Percentiles rank a stretch among this genome's conserved stretches.
Conservation (phyloP, 73 alveolate genomes). For the Tetrahymena borealis region DNA sequence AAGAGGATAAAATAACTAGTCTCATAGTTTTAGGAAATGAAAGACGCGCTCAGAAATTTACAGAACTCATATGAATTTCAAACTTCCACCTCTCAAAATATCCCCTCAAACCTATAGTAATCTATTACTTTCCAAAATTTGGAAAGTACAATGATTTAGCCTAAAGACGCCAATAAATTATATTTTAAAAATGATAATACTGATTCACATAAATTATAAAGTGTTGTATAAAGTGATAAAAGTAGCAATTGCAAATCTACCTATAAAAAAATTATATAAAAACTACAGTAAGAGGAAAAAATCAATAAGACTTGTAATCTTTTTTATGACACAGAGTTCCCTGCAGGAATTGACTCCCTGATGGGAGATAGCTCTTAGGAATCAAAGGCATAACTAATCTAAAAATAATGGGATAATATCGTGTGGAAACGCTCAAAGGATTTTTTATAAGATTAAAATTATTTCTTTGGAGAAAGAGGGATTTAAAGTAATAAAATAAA, state of each 20-base stretch:
- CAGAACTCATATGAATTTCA: too few relatives aligned
- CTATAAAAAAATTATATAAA: neutral
- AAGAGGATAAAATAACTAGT: too few relatives aligned
- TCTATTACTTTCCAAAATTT: too few relatives aligned
- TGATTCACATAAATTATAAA: too few relatives aligned
- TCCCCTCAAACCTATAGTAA: too few relatives aligned
- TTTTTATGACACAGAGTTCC: neutral
- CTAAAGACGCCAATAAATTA: too few relatives aligned
- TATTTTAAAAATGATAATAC: too few relatives aligned
- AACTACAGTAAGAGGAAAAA: neutral
- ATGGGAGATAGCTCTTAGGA: neutral
- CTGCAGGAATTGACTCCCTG: neutral
- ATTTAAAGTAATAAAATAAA: neutral
- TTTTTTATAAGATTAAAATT: neutral
- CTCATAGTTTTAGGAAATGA: too few relatives aligned
- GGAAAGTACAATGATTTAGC: too few relatives aligned
- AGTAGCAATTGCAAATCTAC: neutral
- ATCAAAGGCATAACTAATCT: neutral
- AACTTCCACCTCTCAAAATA: too few relatives aligned
- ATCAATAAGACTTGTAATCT: neutral
- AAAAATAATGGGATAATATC: neutral
- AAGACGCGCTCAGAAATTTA: too few relatives aligned
- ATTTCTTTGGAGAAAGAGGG: neutral
- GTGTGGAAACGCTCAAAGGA: neutral
- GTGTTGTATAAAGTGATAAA: neutral